Percentiles rank a stretch among this genome's conserved stretches.
Evolutionary conservation across 352 stramenopile species (phyloP).

Genomic region (Globisporangium perplexum): DNA sequence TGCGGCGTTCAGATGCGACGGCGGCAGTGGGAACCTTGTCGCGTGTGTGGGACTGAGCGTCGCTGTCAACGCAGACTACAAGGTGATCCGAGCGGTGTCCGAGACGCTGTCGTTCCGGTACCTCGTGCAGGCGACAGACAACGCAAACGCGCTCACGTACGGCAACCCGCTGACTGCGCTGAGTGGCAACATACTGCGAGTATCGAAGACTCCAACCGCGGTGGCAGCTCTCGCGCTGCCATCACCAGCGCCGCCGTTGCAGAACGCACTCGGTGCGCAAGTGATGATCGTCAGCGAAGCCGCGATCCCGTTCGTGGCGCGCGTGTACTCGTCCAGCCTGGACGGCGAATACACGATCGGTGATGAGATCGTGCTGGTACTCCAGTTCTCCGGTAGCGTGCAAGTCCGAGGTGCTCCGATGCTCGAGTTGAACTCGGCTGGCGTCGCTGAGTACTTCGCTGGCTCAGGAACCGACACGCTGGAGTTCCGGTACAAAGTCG

Average conservation of each 20-base stretch:
- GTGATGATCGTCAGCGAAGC: slow-evolving; percentile 29
- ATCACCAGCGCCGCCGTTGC: slow-evolving; percentile 7
- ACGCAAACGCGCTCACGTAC: slow-evolving; percentile 20
- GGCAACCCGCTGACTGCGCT: slow-evolving; percentile 20
- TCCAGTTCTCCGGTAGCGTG: slow-evolving; percentile 48
- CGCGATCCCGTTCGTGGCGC: slow-evolving; percentile 27
- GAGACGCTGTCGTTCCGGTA: slow-evolving; percentile 55
- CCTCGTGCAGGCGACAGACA: slow-evolving; percentile 34
- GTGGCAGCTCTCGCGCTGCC: slow-evolving; percentile 25
- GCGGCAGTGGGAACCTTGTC: slow-evolving; percentile 19
- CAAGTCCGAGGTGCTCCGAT: slow-evolving; percentile 40
- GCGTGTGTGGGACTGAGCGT: slow-evolving; percentile 32
- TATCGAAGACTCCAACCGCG: slow-evolving; percentile 27
- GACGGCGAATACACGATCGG: slow-evolving; percentile 56
- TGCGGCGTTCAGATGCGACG: slow-evolving; percentile 41
- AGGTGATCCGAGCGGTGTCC: slow-evolving; percentile 24
- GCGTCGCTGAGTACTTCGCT: slow-evolving; percentile 37
- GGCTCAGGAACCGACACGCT: slow-evolving; percentile 41
- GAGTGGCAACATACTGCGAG: slow-evolving; percentile 33
- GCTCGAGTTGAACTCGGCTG: slow-evolving; percentile 67
- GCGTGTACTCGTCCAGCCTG: slow-evolving; percentile 32
- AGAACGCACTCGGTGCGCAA: slow-evolving; percentile 3
- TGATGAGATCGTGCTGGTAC: slow-evolving; percentile 49
- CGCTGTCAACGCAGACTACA: slow-evolving; percentile 41
- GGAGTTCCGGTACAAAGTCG: slow-evolving; percentile 65